phyloP scores from a whole-genome alignment of 768 basidiomycete species.

The Lactarius tabidus region DNA sequence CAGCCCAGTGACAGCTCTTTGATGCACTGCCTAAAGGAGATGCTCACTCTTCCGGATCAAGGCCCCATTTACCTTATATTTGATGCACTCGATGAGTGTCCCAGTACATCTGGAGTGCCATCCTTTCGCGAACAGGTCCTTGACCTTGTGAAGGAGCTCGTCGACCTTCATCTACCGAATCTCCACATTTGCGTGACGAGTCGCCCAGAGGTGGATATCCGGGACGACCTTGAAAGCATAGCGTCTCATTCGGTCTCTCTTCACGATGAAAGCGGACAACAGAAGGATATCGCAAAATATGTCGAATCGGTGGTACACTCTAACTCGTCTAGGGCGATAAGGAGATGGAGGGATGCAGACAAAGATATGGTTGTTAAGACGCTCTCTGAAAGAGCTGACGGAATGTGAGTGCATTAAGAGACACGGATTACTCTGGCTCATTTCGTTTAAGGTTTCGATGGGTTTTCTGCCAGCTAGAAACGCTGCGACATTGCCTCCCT shows the following conservation, averaged over 20 bases:
- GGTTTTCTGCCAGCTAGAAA: background rate
- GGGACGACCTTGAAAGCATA: background rate
- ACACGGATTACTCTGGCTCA: background rate
- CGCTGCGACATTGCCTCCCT: background rate
- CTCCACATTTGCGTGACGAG: background rate
- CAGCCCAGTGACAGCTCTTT: background rate
- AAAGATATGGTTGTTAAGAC: background rate
- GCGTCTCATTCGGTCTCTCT: background rate
- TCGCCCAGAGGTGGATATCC: background rate
- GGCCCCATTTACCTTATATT: background rate
- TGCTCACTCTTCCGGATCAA: background rate
- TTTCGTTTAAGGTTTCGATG: background rate
- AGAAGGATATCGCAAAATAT: background rate
- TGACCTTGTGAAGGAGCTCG: background rate
- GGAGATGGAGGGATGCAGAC: background rate
- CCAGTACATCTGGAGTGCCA: background rate
- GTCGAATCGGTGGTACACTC: background rate
- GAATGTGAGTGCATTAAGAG: background rate
- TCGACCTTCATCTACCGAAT: background rate
- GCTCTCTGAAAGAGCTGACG: background rate
- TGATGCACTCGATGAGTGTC: background rate
- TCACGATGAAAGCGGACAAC: background rate
- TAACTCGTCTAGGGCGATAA: background rate
- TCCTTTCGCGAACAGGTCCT: background rate
- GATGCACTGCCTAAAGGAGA: background rate